These are phyloP conservation scores for Aspergillus sp. DNA, from an alignment of 2,329 filamentous ascomycete species.

Conservation along the genomic window DNA sequence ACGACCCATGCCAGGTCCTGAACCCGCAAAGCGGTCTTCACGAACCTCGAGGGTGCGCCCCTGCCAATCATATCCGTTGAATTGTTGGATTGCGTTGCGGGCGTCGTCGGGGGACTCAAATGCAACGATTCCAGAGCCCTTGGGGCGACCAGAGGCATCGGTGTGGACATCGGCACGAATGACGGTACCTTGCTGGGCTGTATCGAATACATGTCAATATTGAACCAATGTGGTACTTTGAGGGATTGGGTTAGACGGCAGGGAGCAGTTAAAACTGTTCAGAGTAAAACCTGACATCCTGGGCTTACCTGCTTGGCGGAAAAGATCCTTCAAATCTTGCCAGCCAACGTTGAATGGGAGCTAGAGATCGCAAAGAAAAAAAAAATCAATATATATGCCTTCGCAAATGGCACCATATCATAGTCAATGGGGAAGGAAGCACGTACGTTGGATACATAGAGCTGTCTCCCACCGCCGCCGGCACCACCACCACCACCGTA, in stretches of 20 bases:
- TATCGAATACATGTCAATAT: constrained; percentile 31
- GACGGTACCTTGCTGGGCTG: constrained; percentile 66
- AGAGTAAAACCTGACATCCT: constrained; percentile 18
- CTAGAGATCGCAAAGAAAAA: constrained; percentile 53
- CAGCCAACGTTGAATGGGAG: constrained; percentile 96
- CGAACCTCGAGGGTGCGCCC: constrained; percentile 90
- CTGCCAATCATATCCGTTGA: constrained; percentile 99
- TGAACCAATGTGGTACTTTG: background rate
- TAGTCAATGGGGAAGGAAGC: constrained; percentile 33
- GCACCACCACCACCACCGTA: constrained; percentile 41
- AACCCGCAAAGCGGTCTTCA: constrained; percentile 86
- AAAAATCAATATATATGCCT: constrained; percentile 37
- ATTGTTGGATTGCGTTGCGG: constrained; percentile 92
- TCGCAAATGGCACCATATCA: constrained; percentile 14
- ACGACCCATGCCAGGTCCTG: constrained; percentile 43
- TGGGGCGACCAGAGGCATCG: constrained; percentile 86
- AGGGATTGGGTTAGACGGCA: background rate
- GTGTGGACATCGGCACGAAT: constrained; percentile 94
- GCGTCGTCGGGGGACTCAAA: constrained; percentile 95
- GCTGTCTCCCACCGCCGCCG: constrained; percentile 72
- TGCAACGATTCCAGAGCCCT: constrained; percentile 94
- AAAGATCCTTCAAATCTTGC: constrained; percentile 98
- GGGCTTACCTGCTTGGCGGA: constrained; percentile 90
- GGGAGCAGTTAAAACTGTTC: constrained; percentile 6
- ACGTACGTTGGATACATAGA: constrained; percentile 98